These are phyloP conservation scores for Chlorella sp. DNA, from an alignment of 139 green algal genomes.

Conservation along the genomic window DNA sequence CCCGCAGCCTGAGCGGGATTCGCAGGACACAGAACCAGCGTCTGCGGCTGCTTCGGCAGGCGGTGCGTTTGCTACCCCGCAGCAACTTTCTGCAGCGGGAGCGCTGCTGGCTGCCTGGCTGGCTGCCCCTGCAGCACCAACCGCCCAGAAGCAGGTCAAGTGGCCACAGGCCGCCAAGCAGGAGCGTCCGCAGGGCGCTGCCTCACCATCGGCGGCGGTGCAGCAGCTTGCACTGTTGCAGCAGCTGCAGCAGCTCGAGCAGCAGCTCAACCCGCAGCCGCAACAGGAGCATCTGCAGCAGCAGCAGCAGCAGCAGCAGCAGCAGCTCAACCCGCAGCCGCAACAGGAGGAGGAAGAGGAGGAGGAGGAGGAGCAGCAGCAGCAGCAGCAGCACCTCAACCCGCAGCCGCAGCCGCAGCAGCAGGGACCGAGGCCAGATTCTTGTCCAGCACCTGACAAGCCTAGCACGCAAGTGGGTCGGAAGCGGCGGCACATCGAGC, in stretches of 20 bases:
- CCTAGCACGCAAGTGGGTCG: too few species aligned
- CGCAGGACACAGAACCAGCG: too few species aligned
- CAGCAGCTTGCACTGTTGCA: neutral
- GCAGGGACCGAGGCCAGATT: neutral
- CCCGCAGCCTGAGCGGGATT: neutral
- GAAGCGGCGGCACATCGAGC: too few species aligned
- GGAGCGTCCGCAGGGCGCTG: too few species aligned
- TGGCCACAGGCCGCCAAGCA: too few species aligned
- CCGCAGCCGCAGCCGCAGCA: neutral
- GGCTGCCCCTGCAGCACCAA: too few species aligned
- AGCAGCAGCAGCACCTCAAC: neutral
- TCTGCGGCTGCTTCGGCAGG: too few species aligned
- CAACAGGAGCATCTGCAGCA: neutral
- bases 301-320: neutral
- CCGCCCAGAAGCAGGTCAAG: too few species aligned
- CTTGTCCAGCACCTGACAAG: too few species aligned
- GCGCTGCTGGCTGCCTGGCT: neutral
- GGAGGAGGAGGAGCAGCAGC: neutral
- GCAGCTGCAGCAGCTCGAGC: neutral
- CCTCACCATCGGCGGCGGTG: neutral
- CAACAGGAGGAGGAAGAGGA: neutral
- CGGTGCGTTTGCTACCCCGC: too few species aligned
- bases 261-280: neutral
- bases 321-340: neutral
- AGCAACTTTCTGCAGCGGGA: neutral